These are phyloP conservation scores for Hura crepitans DNA, from an alignment of 441 rosid species.

Conservation along the genomic window DNA sequence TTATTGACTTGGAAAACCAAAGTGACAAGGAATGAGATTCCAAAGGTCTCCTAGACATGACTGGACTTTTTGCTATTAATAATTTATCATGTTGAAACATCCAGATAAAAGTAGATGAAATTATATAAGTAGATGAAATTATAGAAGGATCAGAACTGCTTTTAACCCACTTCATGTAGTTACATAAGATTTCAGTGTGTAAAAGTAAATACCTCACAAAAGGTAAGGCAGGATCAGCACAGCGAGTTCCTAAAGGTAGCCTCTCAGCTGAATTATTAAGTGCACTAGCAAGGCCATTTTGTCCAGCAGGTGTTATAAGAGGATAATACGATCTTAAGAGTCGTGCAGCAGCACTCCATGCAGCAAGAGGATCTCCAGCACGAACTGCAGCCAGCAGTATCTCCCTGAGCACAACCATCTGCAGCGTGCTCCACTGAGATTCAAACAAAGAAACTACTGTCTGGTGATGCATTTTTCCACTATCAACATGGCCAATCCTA, in stretches of 20 bases:
- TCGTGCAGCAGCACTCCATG: constrained; percentile 99
- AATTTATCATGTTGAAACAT: neutral
- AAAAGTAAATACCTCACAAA: constrained; percentile 62
- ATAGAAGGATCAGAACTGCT: neutral
- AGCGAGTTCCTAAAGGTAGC: constrained; percentile 90
- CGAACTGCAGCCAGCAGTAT: constrained; percentile 94
- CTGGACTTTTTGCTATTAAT: neutral
- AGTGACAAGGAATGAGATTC: constrained; percentile 7
- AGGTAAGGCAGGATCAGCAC: constrained; percentile 96
- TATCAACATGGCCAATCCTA: constrained; percentile 55
- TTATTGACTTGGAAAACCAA: constrained; percentile 7
- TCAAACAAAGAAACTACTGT: constrained; percentile 80
- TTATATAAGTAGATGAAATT: neutral
- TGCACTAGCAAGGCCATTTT: constrained; percentile 92
- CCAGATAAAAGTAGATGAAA: neutral
- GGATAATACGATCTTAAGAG: constrained; percentile 90
- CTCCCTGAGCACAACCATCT: constrained; percentile 98
- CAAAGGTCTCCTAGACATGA: neutral
- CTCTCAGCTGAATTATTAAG: constrained; percentile 82
- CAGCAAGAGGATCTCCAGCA: constrained; percentile 94
- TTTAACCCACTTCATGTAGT: neutral
- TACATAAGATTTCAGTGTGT: neutral
- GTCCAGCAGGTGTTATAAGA: constrained; percentile 92
- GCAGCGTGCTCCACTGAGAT: constrained; percentile 98
- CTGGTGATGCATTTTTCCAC: constrained; percentile 72